These are phyloP conservation scores for Tricholoma hemisulphureum DNA, from an alignment of 768 basidiomycete species.

Conservation along the genomic window DNA sequence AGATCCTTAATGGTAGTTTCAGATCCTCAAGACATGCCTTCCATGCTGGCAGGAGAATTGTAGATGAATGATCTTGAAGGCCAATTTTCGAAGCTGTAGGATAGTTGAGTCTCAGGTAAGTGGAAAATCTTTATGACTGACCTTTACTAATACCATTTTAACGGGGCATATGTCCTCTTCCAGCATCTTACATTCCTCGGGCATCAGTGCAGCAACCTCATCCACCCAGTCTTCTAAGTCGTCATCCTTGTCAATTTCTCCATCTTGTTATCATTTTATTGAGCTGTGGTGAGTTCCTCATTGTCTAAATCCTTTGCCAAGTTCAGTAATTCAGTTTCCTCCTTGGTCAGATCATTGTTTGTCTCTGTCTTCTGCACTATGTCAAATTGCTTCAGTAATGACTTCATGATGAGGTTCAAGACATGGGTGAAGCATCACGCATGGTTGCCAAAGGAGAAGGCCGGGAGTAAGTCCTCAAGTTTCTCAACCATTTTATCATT, in stretches of 20 bases:
- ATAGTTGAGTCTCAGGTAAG: background rate
- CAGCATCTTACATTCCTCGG: slow-evolving; percentile 14
- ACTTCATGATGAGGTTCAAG: background rate
- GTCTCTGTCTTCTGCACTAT: slow-evolving; percentile 35
- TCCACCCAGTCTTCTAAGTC: slow-evolving; percentile 23
- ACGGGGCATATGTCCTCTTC: slow-evolving; percentile 21
- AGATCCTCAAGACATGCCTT: slow-evolving; percentile 10
- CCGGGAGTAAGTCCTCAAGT: slow-evolving; percentile 18
- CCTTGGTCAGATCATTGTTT: slow-evolving; percentile 26
- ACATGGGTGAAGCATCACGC: background rate
- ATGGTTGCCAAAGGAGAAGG: slow-evolving; percentile 24
- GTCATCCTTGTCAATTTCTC: slow-evolving; percentile 18
- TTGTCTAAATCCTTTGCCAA: background rate
- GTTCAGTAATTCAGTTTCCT: background rate
- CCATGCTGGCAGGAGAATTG: slow-evolving; percentile 21
- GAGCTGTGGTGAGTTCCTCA: background rate
- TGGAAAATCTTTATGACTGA: slow-evolving; percentile 4
- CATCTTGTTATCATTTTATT: slow-evolving; percentile 3
- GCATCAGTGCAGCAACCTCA: slow-evolving; percentile 7
- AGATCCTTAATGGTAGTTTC: slow-evolving; percentile 16
- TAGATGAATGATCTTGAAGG: slow-evolving; percentile 24
- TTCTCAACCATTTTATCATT: background rate
- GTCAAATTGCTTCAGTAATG: slow-evolving; percentile 14
- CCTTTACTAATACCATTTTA: slow-evolving; percentile 29
- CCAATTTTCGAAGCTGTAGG: slow-evolving; percentile 18